Evolutionary conservation across 768 basidiomycete species (phyloP), one percentile per base, ranked within the genome.

Genomic region (Suillus fuscotomentosus): DNA sequence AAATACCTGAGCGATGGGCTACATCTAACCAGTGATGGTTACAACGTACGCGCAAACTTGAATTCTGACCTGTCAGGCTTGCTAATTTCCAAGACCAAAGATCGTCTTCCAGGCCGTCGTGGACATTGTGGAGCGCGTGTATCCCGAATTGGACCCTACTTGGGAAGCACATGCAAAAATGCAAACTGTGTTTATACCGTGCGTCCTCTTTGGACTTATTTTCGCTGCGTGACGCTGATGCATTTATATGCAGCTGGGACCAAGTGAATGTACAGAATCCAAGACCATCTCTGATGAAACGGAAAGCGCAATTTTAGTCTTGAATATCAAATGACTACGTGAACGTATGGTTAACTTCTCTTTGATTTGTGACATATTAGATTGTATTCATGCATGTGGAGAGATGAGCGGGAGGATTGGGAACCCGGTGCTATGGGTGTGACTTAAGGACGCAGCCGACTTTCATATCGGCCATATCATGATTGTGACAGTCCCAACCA

Each of bases 1-100:
- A 76, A 69, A 51, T 90, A 82, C 70, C 73, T 92, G 61, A 76
- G 71, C 48, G 95, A 97, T 72, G 95, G 95, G 2, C 76, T 97
- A 60, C 95, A 97, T 75, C 76, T 94, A 70, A 93, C 84, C 61
- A 80, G 75, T n/a, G 82, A 77, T 2, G 95, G 93, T 27, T 95
- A 95, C 69, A 73, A 82, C 73, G 91, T 92, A 70, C 70, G 87
- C n/a, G 31, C 27, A 47, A 55, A 22, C 43, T 60, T 55, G 56
- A 55, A 39, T 62, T 51, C 13, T 42, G 53, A 15, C 15, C 22
- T 50, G 43, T 24, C 17, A 38, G 10, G 63, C 64, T 66, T 20
- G 66, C 11, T 20, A 43, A n/a, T 45, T 41, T 42, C n/a, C 14
- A n/a, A 27, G 43, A 31, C 50, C 17, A 27, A 65, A 94, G 92